Percentiles rank a stretch among this genome's conserved stretches.
Conservation (phyloP, 441 rosid species). For the Adansonia madagascariensis region DNA sequence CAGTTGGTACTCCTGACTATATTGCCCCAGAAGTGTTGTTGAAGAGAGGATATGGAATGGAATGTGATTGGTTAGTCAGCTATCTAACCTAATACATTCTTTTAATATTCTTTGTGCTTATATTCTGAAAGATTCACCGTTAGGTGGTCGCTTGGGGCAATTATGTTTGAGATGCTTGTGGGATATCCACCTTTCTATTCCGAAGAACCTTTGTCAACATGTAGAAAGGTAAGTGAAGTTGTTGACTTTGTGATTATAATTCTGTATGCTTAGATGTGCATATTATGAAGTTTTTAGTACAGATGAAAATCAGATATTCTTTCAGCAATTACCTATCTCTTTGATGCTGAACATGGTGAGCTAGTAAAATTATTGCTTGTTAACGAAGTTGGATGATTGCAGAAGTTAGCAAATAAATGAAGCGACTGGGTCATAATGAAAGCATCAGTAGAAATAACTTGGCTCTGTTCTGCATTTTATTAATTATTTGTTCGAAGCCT, state of each 20-base stretch:
- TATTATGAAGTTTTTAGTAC: background rate
- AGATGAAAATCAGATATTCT: background rate
- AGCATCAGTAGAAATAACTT: background rate
- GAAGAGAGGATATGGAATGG: conserved; percentile 79
- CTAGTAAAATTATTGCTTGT: background rate
- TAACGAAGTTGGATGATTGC: conserved; percentile 7
- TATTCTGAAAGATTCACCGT: conserved; percentile 28
- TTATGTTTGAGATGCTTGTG: conserved; percentile 74
- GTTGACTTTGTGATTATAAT: conserved; percentile 31
- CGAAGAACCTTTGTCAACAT: conserved; percentile 60
- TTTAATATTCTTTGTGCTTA: conserved; percentile 19
- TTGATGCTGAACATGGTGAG: conserved; percentile 6
- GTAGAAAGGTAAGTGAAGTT: conserved; percentile 57
- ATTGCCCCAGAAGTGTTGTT: conserved; percentile 71
- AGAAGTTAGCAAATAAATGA: conserved; percentile 5
- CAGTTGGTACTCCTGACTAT: conserved; percentile 75
- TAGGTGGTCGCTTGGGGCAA: conserved; percentile 79
- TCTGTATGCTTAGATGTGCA: conserved; percentile 19
- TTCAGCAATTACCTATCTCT: conserved; percentile 4
- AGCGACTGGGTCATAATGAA: conserved; percentile 1
- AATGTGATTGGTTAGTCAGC: conserved; percentile 65
- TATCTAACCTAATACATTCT: conserved; percentile 18
- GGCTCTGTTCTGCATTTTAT: background rate
- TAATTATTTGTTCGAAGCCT: conserved; percentile 7
- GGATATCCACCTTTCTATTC: conserved; percentile 72